Evolutionary conservation across 805 yeast species (phyloP).

Genomic region (Babjeviella inositovora): DNA sequence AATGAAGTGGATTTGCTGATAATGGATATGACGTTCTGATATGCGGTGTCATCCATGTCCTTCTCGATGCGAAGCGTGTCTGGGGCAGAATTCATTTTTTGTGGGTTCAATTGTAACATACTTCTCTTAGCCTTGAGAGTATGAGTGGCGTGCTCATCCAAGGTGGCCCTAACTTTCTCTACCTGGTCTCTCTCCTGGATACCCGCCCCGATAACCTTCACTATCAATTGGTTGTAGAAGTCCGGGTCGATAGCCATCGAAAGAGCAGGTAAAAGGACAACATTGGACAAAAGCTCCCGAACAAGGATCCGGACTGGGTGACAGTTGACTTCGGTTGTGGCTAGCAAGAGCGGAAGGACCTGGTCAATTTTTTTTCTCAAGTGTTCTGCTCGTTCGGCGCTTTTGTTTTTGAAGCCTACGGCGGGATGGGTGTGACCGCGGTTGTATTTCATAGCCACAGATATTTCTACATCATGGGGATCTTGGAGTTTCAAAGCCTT

Average conservation of each 20-base stretch:
- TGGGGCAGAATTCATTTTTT: conserved; percentile 7
- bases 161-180: conserved; percentile 48
- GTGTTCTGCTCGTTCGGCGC: conserved; percentile 23
- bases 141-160: conserved; percentile 41
- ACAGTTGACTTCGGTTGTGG: conserved; percentile 26
- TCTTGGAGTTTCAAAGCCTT: conserved; percentile 4
- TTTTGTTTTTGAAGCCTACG: conserved; percentile 17
- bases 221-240: conserved; percentile 54
- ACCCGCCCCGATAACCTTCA: conserved; percentile 40
- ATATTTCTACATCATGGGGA: conserved; percentile 3
- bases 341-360: conserved; percentile 33
- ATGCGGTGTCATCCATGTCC: too few relatives aligned
- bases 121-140: too few relatives aligned
- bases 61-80: conserved; percentile 9
- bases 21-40: conserved; percentile 4
- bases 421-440: conserved; percentile 46
- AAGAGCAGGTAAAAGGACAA: conserved; percentile 33
- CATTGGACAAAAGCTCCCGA: conserved; percentile 46
- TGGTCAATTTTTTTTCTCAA: conserved; percentile 21
- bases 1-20: conserved; percentile 5
- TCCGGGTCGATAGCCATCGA: conserved; percentile 54
- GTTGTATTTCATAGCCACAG: conserved; percentile 19
- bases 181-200: conserved; percentile 67
- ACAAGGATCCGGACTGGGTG: conserved; percentile 30
- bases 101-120: conserved; percentile 2